These are phyloP conservation scores for Tolypocladium guangdongense DNA, from an alignment of 2,329 filamentous ascomycete species.

Conservation along the genomic window DNA sequence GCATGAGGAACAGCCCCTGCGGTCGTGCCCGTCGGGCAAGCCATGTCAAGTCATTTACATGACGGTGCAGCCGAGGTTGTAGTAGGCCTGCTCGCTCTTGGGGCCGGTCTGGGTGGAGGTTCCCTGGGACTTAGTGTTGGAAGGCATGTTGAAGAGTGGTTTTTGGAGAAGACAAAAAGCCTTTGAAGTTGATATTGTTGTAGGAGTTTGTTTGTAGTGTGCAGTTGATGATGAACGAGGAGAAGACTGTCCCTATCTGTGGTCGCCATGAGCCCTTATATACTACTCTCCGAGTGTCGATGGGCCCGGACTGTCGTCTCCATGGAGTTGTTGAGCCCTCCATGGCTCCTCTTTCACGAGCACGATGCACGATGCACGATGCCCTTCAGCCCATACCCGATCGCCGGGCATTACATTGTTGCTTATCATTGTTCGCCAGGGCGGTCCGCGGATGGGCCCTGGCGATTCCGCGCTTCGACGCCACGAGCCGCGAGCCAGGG, in stretches of 20 bases:
- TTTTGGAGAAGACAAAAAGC: not conserved
- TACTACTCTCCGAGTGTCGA: not conserved
- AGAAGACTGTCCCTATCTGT: not conserved
- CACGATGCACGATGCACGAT: not conserved
- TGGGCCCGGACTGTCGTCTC: not conserved
- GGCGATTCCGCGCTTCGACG: not conserved
- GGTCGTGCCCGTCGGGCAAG: not conserved
- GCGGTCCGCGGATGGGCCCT: not conserved
- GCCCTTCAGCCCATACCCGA: not conserved
- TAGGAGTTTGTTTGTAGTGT: not conserved
- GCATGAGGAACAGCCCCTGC: not conserved
- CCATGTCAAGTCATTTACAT: slow-evolving; percentile 17
- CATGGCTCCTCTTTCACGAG: not conserved
- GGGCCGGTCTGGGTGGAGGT: slow-evolving; percentile 9
- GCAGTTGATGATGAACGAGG: not conserved
- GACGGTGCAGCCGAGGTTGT: slow-evolving; percentile 18
- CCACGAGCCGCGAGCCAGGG: not conserved
- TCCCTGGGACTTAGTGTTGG: slow-evolving; percentile 10
- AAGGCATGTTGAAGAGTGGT: slow-evolving; percentile 17
- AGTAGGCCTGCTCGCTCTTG: slow-evolving; percentile 6
- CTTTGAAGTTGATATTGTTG: not conserved
- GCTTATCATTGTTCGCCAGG: not conserved
- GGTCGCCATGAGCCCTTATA: not conserved
- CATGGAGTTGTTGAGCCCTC: not conserved
- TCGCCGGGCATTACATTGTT: not conserved